These are phyloP conservation scores for Luffa acutangula DNA, from an alignment of 306 rosid genomes.

Conservation along the genomic window DNA sequence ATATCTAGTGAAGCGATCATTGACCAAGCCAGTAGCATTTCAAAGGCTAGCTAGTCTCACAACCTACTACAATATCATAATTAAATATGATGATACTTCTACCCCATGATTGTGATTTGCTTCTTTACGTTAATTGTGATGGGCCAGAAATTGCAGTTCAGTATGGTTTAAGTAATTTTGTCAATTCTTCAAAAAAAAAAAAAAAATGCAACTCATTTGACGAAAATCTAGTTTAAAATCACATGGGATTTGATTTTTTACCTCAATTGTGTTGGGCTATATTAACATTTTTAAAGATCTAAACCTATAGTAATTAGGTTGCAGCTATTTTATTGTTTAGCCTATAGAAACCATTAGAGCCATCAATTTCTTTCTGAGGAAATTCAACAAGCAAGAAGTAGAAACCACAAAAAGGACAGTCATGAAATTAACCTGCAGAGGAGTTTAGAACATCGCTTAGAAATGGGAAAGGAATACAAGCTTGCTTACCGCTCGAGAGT, in stretches of 20 bases:
- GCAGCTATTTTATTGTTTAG: not conserved
- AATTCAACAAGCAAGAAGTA: not conserved
- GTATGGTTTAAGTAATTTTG: not conserved
- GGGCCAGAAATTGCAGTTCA: not conserved
- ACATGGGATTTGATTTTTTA: not conserved
- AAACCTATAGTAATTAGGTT: not conserved
- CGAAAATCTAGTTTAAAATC: not conserved
- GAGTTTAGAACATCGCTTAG: not conserved
- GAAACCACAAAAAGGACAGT: not conserved
- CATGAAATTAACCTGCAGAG: not conserved
- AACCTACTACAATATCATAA: no score
- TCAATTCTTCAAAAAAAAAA: not conserved
- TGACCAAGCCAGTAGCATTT: no score
- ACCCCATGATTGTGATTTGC: not conserved
- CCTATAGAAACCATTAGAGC: not conserved
- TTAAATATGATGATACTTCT: not conserved
- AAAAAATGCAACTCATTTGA: not conserved
- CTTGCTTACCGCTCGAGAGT: slow-evolving; percentile 13
- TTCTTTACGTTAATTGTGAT: not conserved
- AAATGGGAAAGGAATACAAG: not conserved
- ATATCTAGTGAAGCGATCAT: no score
- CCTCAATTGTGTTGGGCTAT: not conserved
- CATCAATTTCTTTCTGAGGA: not conserved
- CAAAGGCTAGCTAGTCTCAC: no score
- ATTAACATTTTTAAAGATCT: not conserved